phyloP scores from a whole-genome alignment of 257 asterid genomes.

The Jasminum sambac region DNA sequence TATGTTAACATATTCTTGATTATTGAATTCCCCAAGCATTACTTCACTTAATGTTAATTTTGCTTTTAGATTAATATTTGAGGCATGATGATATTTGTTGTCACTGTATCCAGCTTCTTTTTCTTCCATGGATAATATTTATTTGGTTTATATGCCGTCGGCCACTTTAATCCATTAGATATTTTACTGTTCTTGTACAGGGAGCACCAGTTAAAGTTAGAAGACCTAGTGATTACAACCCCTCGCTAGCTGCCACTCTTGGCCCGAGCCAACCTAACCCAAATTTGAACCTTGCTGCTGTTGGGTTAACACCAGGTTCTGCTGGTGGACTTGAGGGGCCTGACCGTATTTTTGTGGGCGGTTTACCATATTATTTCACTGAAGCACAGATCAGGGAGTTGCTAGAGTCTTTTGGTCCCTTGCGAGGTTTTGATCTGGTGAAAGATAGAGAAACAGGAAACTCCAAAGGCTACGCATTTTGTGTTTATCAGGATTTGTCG shows the following conservation, averaged over 20 bases:
- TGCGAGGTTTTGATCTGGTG: conserved; percentile 92
- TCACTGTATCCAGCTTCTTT: not conserved
- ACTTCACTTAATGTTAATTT: not conserved
- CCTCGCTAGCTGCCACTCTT: conserved; percentile 94
- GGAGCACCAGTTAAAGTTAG: conserved; percentile 99
- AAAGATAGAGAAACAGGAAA: conserved; percentile 98
- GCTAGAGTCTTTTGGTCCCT: conserved; percentile 96
- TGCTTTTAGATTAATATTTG: too few species aligned
- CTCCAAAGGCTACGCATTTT: conserved; percentile 98
- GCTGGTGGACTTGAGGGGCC: conserved; percentile 99
- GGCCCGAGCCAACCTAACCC: conserved; percentile 98
- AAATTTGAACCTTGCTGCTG: conserved; percentile 82
- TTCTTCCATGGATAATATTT: not conserved
- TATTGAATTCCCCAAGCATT: not conserved
- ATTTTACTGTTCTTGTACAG: conserved; percentile 32
- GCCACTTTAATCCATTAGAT: not conserved
- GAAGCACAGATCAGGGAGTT: conserved; percentile 93
- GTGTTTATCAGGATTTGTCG: conserved; percentile 85
- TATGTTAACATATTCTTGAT: conserved; percentile 24
- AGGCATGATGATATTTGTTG: not conserved
- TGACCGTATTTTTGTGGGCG: conserved; percentile 94
- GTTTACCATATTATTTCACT: conserved; percentile 92
- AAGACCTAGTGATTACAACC: conserved; percentile 97
- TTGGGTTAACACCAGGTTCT: conserved; percentile 89
- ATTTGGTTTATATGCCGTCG: not conserved